Base-by-base conservation (phyloP, 805 yeast genomes). In the Yarrowia sp. region DNA sequence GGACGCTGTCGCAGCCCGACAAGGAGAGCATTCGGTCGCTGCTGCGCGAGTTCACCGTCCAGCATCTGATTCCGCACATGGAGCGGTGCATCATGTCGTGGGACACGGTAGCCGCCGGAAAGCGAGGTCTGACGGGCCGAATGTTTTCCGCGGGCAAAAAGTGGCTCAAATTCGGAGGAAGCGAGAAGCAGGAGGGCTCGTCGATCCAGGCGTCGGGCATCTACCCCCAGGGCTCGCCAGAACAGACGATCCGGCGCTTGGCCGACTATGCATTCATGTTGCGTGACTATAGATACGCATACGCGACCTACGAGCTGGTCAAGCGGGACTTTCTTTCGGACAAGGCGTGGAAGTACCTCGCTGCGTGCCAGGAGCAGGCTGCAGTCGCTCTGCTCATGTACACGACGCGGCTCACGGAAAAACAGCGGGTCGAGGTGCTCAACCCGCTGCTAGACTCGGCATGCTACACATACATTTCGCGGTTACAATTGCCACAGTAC, bases 231-330 rank as follows among this genome's bases (percentile, higher is more conserved):
- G 77, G 81, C 2, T 77, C 90, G 0, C 80, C 85, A 0, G 97
- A 90, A 67, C 87, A 89, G 70, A 78, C 83, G 42, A 78, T 91
- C 25, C 78, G 98, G 56, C 87, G 88, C 69, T 76, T 93, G 25
- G 98, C 96, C 0, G 99, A 94, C 72, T 90, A 96, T 90, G 84
- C 91, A 6, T 84, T 93, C 68, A 89, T 94, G 84, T 74, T 92
- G n/a, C 82, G 91, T 35, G 97, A 94, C 75, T 93, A 87, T 77
- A 85, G 86, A 71, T 84, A 83, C 63, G 94, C 97, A 2, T 86
- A 87, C 69, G 78, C 88, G 0, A 87, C 90, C 1, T 93, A 93
- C 71, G 98, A 93, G 64, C 71, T 89, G 56, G 79, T 90, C 36
- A 86, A 86, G 64, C 86, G 87, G 68, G 97, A 92, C 70, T 86